Conservation (phyloP, 1,139 yeast genomes). For the Yamadazyma atlantica region DNA sequence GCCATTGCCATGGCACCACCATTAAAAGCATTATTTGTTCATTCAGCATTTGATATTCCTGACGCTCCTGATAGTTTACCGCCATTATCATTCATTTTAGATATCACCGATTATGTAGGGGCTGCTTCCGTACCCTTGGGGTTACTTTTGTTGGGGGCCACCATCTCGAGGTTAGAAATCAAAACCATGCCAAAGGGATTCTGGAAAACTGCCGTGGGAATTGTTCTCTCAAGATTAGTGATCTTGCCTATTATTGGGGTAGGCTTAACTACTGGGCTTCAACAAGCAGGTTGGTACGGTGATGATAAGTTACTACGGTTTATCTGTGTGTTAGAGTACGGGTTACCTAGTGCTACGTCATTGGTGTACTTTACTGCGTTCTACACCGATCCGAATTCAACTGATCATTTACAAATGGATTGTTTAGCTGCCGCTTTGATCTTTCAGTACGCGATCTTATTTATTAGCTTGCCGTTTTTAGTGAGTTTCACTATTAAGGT, state of each 20-base stretch:
- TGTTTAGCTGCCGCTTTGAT: conserved; percentile 74
- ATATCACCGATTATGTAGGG: conserved; percentile 74
- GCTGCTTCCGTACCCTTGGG: conserved; percentile 91
- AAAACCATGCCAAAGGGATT: conserved; percentile 63
- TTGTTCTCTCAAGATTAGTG: conserved; percentile 35
- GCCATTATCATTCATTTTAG: conserved; percentile 81
- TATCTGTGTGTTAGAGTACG: conserved; percentile 72
- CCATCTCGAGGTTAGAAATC: conserved; percentile 70
- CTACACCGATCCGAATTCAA: conserved; percentile 64
- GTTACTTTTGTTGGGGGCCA: conserved; percentile 76
- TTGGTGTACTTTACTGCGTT: conserved; percentile 83
- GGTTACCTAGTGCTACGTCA: conserved; percentile 85
- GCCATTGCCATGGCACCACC: conserved; percentile 83
- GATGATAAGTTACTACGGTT: conserved; percentile 56
- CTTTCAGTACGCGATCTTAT: conserved; percentile 62
- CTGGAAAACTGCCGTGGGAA: conserved; percentile 56
- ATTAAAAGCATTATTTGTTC: conserved; percentile 74
- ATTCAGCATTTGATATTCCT: conserved; percentile 31
- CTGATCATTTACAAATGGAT: conserved; percentile 74
- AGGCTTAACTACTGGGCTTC: conserved; percentile 43
- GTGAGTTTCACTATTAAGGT: conserved; percentile 57
- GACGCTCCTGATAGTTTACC: conserved; percentile 85
- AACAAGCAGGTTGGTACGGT: conserved; percentile 47
- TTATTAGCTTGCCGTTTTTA: conserved; percentile 63
- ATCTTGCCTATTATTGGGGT: conserved; percentile 47